phyloP scores from a whole-genome alignment of 495 filamentous ascomycete species.

The Hypoxylon perforatum region DNA sequence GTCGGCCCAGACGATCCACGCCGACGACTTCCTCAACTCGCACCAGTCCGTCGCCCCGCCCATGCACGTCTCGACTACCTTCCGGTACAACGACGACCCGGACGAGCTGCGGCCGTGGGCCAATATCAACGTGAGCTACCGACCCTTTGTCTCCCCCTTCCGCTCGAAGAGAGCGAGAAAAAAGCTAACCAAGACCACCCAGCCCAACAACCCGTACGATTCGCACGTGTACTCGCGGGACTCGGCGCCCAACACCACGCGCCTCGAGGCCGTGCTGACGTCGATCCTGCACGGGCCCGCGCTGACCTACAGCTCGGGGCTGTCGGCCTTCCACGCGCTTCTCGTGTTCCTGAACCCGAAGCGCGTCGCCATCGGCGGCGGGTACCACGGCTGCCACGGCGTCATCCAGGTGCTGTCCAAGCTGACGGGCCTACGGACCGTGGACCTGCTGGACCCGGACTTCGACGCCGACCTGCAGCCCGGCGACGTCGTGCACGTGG shows the following conservation, averaged over 20 bases:
- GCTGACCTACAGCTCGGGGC: constrained; percentile 84
- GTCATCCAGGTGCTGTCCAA: constrained; percentile 76
- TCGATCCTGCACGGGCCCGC: constrained; percentile 74
- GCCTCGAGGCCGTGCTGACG: constrained; percentile 84
- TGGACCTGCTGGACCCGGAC: constrained; percentile 70
- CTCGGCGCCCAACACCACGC: constrained; percentile 76
- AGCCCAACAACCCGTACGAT: constrained; percentile 52
- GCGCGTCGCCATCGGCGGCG: constrained; percentile 79
- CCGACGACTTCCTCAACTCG: constrained; percentile 79
- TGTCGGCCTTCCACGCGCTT: constrained; percentile 86
- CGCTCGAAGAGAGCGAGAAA: neutral
- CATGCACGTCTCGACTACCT: constrained; percentile 88
- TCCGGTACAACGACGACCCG: constrained; percentile 79
- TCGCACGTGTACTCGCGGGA: constrained; percentile 83
- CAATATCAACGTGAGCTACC: constrained; percentile 55
- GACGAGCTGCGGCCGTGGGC: constrained; percentile 64
- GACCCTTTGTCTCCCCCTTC: neutral
- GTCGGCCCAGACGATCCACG: constrained; percentile 84
- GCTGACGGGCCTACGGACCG: constrained; percentile 73
- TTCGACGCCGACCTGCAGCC: constrained; percentile 59
- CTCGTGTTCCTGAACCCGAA: constrained; percentile 81
- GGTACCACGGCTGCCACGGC: constrained; percentile 94
- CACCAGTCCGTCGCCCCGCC: constrained; percentile 83
- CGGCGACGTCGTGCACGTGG: constrained; percentile 90
- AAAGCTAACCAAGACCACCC: neutral